Base-by-base conservation (phyloP, 2,329 filamentous ascomycete species). In the Alternaria brassicae region DNA sequence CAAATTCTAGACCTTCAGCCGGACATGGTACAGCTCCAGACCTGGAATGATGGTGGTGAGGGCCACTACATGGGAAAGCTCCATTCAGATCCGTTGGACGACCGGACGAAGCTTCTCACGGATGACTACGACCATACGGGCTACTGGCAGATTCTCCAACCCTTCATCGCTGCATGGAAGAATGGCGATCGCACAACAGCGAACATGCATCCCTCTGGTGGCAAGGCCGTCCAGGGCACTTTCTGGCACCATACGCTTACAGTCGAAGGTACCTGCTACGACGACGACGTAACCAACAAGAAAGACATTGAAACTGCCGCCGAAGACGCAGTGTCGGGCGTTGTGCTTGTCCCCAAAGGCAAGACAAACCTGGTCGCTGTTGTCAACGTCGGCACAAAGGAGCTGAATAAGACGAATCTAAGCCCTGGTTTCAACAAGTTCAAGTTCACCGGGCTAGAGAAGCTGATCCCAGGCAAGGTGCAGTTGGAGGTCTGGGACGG, bases 21-120 rank as follows among this genome's bases (percentile, higher is more conserved):
- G 2, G 75, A 79, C 47, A 77, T 79, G 51, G 61, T 80, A 9
- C 73, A 80, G 61, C 63, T 80, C 4, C 76, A 78, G 45, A 79
- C 76, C 13, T 81, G 79, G 78, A 80, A 81, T 48, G 79, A 81
- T 49, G 76, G 71, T 0, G 77, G 77, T 2, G 78, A 80, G 52
- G 67, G 66, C 10, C 78, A 80, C 58, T 80, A 81, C 52, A 75
- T 81, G 59, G 79, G 78, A 1, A 76, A 78, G n/a, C 54, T 75
- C 9, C 80, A 78, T 77, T 58, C 60, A 1, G 77, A 79, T 34
- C 67, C 72, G 1, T 70, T 78, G 44, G 59, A 60, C 8, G 49
- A 62, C 4, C 23, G 23, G 1, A 75, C 76, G 17, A 62, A 63
- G 3, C 62, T 53, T 2, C 76, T 78, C 28, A 70, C 70, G 10